phyloP scores from a whole-genome alignment of 305 asterid species.

The Plantago coronopus region DNA sequence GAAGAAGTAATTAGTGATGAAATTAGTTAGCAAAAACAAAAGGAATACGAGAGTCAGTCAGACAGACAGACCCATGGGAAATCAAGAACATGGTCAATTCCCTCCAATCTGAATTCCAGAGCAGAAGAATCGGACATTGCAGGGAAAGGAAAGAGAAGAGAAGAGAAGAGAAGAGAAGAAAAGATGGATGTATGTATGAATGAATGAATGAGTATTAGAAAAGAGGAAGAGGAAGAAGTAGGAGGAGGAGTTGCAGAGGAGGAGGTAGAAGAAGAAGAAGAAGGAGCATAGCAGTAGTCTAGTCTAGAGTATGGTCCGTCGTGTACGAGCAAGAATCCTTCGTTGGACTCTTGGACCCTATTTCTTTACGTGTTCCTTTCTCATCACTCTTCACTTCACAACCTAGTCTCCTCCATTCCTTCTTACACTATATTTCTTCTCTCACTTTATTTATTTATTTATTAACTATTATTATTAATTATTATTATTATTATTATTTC shows the following conservation, averaged over 20 bases:
- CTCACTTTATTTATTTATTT: background rate
- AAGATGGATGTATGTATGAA: background rate
- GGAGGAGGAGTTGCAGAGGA: no score
- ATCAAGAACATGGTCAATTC: constrained; percentile 61
- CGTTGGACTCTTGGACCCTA: constrained; percentile 62
- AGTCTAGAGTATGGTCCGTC: constrained; percentile 23
- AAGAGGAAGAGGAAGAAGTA: background rate
- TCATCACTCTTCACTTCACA: constrained; percentile 19
- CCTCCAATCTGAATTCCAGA: constrained; percentile 50
- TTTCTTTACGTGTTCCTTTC: constrained; percentile 70
- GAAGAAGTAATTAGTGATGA: background rate
- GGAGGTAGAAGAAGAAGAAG: constrained; percentile 24
- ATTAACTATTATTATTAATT: no score
- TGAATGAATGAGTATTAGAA: background rate
- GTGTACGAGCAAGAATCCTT: constrained; percentile 64
- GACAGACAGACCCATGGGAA: constrained; percentile 51
- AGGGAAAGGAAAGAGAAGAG: background rate
- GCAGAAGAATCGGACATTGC: constrained; percentile 43
- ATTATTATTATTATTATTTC: no score
- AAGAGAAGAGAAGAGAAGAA: background rate
- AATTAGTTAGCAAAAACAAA: background rate
- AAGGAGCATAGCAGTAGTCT: background rate
- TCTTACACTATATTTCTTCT: background rate
- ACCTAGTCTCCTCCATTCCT: constrained; percentile 4
- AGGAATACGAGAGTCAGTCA: background rate